Conservation (phyloP, 1,284 basidiomycete genomes). For the Ustilago tritici region DNA sequence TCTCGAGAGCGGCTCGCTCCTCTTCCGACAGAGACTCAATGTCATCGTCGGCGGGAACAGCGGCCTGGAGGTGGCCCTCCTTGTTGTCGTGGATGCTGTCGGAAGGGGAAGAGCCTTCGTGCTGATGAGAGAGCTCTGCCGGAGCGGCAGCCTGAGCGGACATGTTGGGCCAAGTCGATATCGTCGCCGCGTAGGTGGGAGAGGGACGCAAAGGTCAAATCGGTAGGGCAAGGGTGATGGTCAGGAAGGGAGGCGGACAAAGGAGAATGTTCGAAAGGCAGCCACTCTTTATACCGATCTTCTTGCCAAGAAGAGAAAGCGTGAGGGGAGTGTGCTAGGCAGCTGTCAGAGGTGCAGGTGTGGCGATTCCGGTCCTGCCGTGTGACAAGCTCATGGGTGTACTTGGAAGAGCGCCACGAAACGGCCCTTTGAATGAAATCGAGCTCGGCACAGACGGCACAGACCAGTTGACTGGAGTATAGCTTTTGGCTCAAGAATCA, state of each 20-base stretch:
- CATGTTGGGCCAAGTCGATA: constrained; percentile 10
- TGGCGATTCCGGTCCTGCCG: neutral
- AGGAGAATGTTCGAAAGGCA: neutral
- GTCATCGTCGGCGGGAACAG: constrained; percentile 27
- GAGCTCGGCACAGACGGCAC: neutral
- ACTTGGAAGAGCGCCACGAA: neutral
- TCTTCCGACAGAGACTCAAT: constrained; percentile 26
- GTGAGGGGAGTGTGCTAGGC: neutral
- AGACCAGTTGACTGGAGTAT: neutral
- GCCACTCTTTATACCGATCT: constrained; percentile 2
- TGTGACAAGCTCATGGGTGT: neutral
- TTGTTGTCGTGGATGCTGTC: constrained; percentile 37
- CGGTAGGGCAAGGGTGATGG: neutral
- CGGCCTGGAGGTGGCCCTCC: constrained; percentile 10
- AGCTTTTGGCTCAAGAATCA: neutral
- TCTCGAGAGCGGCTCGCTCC: constrained; percentile 39
- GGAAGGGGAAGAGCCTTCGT: constrained; percentile 25
- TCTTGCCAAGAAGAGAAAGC: constrained; percentile 4
- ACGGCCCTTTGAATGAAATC: neutral
- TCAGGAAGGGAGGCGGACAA: neutral
- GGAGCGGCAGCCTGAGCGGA: constrained; percentile 26
- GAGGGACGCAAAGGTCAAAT: neutral
- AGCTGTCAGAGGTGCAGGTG: constrained; percentile 13
- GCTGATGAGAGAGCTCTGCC: constrained; percentile 13
- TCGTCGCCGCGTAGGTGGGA: neutral